These are phyloP conservation scores for Malassezia pachydermatis DNA, from an alignment of 1,284 basidiomycete species.

Conservation along the genomic window DNA sequence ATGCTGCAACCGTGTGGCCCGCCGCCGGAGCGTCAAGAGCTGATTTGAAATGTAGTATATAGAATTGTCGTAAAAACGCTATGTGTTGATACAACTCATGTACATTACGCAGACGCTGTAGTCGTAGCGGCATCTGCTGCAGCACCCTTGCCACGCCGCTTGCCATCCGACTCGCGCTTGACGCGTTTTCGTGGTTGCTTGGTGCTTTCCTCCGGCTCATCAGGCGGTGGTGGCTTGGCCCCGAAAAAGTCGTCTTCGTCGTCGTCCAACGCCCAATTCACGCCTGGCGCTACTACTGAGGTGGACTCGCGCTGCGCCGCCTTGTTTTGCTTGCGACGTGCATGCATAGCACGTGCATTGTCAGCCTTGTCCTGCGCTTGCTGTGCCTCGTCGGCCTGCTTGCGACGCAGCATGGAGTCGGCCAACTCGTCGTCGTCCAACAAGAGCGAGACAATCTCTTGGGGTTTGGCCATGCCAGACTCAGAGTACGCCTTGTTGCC, in stretches of 20 bases:
- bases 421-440: constrained; percentile 74
- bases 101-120: not conserved
- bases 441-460: constrained; percentile 89
- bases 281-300: constrained; percentile 17
- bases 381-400: constrained; percentile 46
- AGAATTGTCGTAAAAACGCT: not conserved
- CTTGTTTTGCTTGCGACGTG: constrained; percentile 33
- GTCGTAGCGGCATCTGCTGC: not conserved
- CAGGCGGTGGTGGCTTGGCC: constrained; percentile 25
- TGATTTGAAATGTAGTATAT: not conserved
- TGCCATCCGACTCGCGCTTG: constrained; percentile 6
- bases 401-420: constrained; percentile 45
- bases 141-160: constrained; percentile 9
- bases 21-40: constrained; percentile 59
- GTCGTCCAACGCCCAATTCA: constrained; percentile 40
- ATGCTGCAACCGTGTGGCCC: constrained; percentile 98
- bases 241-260: constrained; percentile 48
- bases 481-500: constrained; percentile 70
- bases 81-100: not conserved
- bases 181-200: constrained; percentile 19
- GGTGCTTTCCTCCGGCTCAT: constrained; percentile 27
- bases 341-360: constrained; percentile 37
- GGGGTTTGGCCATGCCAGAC: constrained; percentile 68
- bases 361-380: constrained; percentile 43
- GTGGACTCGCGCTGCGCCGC: constrained; percentile 21